Base-by-base conservation (phyloP, 768 basidiomycete species). In the Trametes maxima region DNA sequence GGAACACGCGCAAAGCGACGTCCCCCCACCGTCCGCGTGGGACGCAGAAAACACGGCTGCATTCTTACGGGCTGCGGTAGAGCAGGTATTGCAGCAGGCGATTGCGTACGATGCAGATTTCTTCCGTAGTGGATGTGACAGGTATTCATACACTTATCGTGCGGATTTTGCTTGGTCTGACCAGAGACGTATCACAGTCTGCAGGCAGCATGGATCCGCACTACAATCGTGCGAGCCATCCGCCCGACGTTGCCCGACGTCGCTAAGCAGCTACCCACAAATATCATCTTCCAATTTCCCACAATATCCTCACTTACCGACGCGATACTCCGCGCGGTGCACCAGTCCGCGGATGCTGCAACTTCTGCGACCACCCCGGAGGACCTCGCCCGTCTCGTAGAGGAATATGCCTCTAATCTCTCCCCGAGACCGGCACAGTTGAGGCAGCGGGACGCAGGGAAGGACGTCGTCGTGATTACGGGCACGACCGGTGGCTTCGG, bases 261-360 rank as follows among this genome's bases (percentile, higher is more conserved):
- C 17, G 64, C 63, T 2, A 54, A 61, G 5, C 49, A 39, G 3
- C 47, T 82, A 6, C 65, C 71, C 5, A 63, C 67, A 13, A 68
- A 71, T 48, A 47, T 78, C 60, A 73, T 83, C 5, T 76, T 74
- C 47, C 66, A 71, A 19, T 68, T 77, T 14, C 80, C 82, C 2
- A 77, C 78, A 0, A 74, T 82, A 24, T 67, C 69, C 48, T 57
- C 70, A 2, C 70, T 70, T 49, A 39, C 60, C 54, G 57, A 24
- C 48, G 8, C 70, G 5, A 21, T 48, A n/a, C 14, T 21, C 46
- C 36, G 17, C 21, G 28, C 46, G 12, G 17, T 35, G 25, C 44
- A 59, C 50, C 14, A 50, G 39, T 4, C 42, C 12, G 77, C 80
- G 60, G 71, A 43, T 62, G 45, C 1, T 51, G 64, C 48, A 11